Conservation (phyloP, 176 grass and related monocot genomes). For the Rhynchospora pubera region DNA sequence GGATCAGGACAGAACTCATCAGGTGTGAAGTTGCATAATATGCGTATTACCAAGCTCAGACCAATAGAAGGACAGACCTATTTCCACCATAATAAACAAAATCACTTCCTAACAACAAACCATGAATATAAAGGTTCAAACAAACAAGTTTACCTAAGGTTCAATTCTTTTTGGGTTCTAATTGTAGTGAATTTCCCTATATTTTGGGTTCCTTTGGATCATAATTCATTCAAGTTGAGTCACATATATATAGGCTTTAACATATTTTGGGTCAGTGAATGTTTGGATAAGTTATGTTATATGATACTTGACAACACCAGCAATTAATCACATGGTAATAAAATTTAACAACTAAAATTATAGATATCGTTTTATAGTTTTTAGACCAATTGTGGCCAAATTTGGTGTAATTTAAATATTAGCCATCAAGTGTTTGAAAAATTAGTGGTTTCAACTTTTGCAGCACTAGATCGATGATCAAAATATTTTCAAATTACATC, state of each 20-base stretch:
- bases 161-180: not conserved
- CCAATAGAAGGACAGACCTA: slow-evolving; percentile 80
- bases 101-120: not conserved
- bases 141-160: not conserved
- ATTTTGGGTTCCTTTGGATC: not conserved
- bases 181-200: not conserved
- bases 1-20: slow-evolving; percentile 87
- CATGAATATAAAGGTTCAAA: not conserved
- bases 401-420: too few species aligned
- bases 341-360: too few species aligned
- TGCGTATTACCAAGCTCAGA: slow-evolving; percentile 52
- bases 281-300: not conserved
- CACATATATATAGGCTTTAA: not conserved
- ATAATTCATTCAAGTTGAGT: not conserved
- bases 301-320: too few species aligned
- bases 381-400: too few species aligned
- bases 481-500: too few species aligned
- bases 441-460: too few species aligned
- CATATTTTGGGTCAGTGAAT: not conserved
- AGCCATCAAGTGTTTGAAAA: too few species aligned
- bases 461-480: too few species aligned
- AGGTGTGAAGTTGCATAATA: slow-evolving; percentile 72
- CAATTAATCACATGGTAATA: too few species aligned
- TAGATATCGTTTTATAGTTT: too few species aligned
- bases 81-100: slow-evolving; percentile 1